These are phyloP conservation scores for Penicillium desertorum DNA, from an alignment of 495 filamentous ascomycete species.

Conservation along the genomic window DNA sequence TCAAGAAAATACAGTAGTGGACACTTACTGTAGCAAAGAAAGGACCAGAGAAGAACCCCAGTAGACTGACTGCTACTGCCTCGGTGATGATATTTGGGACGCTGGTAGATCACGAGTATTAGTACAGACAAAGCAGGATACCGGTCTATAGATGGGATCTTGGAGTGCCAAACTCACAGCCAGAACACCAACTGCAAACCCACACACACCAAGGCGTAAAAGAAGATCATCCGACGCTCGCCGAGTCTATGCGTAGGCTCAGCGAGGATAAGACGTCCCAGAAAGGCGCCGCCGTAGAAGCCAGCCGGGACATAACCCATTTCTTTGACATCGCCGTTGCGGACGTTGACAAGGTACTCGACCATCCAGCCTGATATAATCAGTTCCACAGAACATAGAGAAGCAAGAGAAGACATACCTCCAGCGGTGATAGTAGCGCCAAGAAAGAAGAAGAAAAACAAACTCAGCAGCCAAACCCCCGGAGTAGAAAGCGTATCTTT, in stretches of 20 bases:
- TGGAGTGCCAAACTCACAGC: conserved; percentile 27
- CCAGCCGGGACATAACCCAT: conserved; percentile 37
- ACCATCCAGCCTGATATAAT: conserved; percentile 29
- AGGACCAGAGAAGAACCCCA: conserved; percentile 34
- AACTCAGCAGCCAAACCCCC: conserved; percentile 32
- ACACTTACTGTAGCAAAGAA: conserved; percentile 37
- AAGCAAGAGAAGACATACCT: conserved; percentile 14
- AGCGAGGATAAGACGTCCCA: conserved; percentile 29
- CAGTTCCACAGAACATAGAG: not conserved
- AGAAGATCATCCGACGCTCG: conserved; percentile 32
- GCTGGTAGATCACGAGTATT: conserved; percentile 7
- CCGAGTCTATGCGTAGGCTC: conserved; percentile 33
- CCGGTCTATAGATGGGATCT: not conserved
- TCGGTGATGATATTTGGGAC: conserved; percentile 37
- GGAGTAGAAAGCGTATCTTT: conserved; percentile 24
- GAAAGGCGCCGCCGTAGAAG: conserved; percentile 31
- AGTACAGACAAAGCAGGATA: not conserved
- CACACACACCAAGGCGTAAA: conserved; percentile 34
- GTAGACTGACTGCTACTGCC: conserved; percentile 33
- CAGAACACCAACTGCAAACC: conserved; percentile 35
- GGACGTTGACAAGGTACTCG: conserved; percentile 34
- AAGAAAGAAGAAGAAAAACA: conserved; percentile 39
- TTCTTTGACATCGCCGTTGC: conserved; percentile 30
- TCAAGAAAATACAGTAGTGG: not conserved
- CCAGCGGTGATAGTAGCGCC: conserved; percentile 32